These are phyloP conservation scores for Scheffersomyces insectosa DNA, from an alignment of 1,139 yeast genomes.

Conservation along the genomic window DNA sequence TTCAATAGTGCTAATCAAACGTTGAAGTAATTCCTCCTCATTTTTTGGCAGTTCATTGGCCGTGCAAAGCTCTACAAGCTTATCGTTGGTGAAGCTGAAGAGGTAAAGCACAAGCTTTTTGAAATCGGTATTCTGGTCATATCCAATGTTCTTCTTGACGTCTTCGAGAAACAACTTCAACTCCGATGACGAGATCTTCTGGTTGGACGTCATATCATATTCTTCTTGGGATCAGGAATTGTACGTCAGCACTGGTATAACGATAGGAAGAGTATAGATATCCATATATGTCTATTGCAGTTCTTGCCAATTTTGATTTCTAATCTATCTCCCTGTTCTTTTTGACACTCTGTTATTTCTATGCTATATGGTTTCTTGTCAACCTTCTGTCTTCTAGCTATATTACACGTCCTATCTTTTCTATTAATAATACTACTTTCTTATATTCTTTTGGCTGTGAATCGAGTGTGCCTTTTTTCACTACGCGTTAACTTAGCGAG, in stretches of 20 bases:
- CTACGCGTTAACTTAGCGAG: no score
- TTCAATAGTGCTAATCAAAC: constrained; percentile 29
- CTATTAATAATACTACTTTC: no score
- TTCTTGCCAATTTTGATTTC: not conserved
- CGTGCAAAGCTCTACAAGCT: constrained; percentile 15
- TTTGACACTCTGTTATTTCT: no score
- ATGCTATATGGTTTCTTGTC: no score
- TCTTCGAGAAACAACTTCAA: constrained; percentile 38
- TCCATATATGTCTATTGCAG: not conserved
- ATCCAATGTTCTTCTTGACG: constrained; percentile 32
- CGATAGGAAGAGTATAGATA: not conserved
- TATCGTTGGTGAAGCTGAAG: constrained; percentile 31
- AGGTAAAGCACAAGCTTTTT: constrained; percentile 36
- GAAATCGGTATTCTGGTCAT: constrained; percentile 38
- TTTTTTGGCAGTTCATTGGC: constrained; percentile 7
- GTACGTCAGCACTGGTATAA: not conserved
- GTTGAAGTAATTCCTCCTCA: constrained; percentile 14
- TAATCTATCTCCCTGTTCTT: no score
- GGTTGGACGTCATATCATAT: constrained; percentile 4
- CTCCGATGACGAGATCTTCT: constrained; percentile 25
- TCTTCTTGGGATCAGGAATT: not conserved
- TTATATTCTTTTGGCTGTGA: no score
- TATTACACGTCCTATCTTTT: no score
- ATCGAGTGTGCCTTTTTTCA: no score
- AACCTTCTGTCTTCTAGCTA: no score